These are phyloP conservation scores for Arabis alpina DNA, from an alignment of 345 rosid species.

Conservation along the genomic window DNA sequence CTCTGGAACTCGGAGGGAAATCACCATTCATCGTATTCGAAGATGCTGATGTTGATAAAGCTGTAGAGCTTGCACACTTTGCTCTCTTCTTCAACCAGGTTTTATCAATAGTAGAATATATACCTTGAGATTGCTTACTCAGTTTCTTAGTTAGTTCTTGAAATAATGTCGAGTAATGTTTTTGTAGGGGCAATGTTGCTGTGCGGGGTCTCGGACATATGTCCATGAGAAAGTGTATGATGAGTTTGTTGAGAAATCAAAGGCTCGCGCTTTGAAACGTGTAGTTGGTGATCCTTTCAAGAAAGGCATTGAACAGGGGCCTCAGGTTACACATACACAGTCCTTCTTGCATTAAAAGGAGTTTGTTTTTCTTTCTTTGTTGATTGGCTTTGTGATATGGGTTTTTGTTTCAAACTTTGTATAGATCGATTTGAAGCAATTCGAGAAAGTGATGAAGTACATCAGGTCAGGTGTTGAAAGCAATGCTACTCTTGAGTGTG, in stretches of 20 bases:
- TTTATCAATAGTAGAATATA: neutral
- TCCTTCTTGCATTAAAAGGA: neutral
- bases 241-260: slow-evolving; percentile 86
- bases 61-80: slow-evolving; percentile 91
- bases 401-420: neutral
- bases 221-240: slow-evolving; percentile 87
- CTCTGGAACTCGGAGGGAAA: slow-evolving; percentile 95
- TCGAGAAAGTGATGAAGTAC: slow-evolving; percentile 74
- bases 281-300: slow-evolving; percentile 92
- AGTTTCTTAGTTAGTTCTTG: neutral
- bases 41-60: slow-evolving; percentile 85
- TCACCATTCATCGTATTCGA: slow-evolving; percentile 91
- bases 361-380: neutral
- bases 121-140: neutral
- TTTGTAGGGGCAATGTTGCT: slow-evolving; percentile 93
- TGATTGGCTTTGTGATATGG: slow-evolving; percentile 8
- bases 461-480: slow-evolving; percentile 75
- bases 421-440: slow-evolving; percentile 81
- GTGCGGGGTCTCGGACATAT: slow-evolving; percentile 93
- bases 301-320: slow-evolving; percentile 90
- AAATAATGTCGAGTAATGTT: slow-evolving; percentile 9
- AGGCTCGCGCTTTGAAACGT: slow-evolving; percentile 78
- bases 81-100: slow-evolving; percentile 98
- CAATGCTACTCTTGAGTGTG: slow-evolving; percentile 89
- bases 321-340: slow-evolving; percentile 61